Base-by-base conservation (phyloP, 2,329 filamentous ascomycete species). In the Colletotrichum camelliae region DNA sequence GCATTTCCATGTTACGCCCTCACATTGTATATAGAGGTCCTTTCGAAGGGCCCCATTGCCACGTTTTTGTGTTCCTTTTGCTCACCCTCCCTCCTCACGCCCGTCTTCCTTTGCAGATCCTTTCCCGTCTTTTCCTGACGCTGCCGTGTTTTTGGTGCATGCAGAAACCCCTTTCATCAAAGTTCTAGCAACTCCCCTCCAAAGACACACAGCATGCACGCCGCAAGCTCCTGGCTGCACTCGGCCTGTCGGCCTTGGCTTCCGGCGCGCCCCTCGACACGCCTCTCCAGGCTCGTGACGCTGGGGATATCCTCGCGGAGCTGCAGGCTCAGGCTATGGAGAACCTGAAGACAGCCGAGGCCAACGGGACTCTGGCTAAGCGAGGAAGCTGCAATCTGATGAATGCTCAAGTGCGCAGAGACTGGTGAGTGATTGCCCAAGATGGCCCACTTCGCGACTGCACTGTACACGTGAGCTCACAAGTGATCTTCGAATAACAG, bases 281-380 rank as follows among this genome's bases (percentile, higher is more conserved):
- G 4, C 71, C 71, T 16, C 65, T 65, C 24, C 66, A 74, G 58
- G 18, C 71, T 31, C 66, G 71, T 12, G 48, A 70, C 15, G 71
- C 58, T 48, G 71, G 24, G 7, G 33, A 27, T n/a, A n/a, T 70
- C 13, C 71, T 74, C 58, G 66, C 66, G 12, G 58, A 65, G 18
- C 66, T 74, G 57, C 71, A 74, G 27, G 43, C 66, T 18, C 39
- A 58, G 58, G 71, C 71, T 21, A 65, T 74, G 66, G 71, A 70
- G n/a, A 74, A 43, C 35, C n/a, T 74, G 12, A 52, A 70, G 57
- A 43, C 66, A 5, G 71, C 71, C 16, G 71, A 74, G 43, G 66
- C 71, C 24, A 43, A 74, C 58, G 71, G 71, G 27, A 74, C 66
- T 10, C n/a, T 74, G 18, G 48, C 66, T 48, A 74, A 74, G 66